A percentile compares a stretch with the other conserved stretches of the same genome.
Evolutionary conservation across 441 rosid genomes (phyloP).

Genomic region (Syzygium malaccense): DNA sequence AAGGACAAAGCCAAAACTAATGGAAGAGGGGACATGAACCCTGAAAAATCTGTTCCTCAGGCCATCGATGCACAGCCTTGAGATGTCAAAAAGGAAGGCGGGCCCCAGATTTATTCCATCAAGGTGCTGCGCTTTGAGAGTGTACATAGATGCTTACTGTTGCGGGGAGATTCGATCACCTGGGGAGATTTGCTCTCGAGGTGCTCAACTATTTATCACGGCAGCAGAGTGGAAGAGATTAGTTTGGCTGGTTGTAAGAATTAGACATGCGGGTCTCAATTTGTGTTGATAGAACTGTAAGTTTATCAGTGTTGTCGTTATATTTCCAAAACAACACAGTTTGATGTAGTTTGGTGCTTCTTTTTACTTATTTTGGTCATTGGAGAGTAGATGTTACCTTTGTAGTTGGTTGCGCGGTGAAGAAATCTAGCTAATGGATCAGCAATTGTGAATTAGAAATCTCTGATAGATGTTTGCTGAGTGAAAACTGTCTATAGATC

Average conservation of each 20-base stretch:
- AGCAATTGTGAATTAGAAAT: neutral
- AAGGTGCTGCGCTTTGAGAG: neutral
- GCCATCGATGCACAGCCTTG: neutral
- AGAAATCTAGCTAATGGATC: neutral
- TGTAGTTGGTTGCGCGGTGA: neutral
- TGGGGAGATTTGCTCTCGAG: neutral
- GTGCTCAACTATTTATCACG: neutral
- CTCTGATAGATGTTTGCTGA: neutral
- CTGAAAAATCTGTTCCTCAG: neutral
- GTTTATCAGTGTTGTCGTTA: neutral
- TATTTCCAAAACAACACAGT: neutral
- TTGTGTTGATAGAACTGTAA: neutral
- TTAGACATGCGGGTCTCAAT: neutral
- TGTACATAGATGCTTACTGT: neutral
- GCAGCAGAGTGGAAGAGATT: neutral
- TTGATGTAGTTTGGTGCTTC: neutral
- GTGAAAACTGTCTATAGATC: neutral
- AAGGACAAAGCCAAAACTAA: slow-evolving; percentile 1
- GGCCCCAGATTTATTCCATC: neutral
- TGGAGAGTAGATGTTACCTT: neutral
- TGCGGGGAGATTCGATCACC: neutral
- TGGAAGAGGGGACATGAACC: slow-evolving; percentile 1
- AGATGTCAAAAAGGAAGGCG: neutral
- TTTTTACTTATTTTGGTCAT: neutral
- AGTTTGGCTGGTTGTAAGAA: neutral